Evolutionary conservation across 768 basidiomycete species (phyloP).

Genomic region (Psilocybe cyanescens): DNA sequence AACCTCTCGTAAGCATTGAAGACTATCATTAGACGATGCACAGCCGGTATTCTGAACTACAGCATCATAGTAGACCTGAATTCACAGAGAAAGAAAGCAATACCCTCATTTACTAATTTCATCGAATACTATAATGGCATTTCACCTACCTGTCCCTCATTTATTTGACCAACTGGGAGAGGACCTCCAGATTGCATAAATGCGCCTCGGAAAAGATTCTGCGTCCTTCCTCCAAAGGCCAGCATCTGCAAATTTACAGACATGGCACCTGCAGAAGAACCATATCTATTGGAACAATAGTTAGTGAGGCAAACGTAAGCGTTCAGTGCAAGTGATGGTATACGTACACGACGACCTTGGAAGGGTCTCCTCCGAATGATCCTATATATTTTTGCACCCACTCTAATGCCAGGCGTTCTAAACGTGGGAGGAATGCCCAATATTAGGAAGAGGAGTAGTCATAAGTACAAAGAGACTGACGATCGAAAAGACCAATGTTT

Average conservation of each 20-base stretch:
- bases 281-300: constrained; percentile 35
- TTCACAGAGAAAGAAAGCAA: too few species aligned
- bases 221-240: constrained; percentile 37
- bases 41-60: constrained; percentile 44
- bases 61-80: constrained; percentile 28
- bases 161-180: constrained; percentile 15
- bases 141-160: constrained; percentile 13
- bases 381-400: constrained; percentile 67
- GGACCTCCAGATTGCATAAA: constrained; percentile 51
- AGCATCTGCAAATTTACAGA: constrained; percentile 46
- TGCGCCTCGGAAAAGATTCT: constrained; percentile 44
- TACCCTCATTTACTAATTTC: too few species aligned
- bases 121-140: too few species aligned
- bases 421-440: neutral
- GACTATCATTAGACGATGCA: constrained; percentile 32
- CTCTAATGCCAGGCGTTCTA: constrained; percentile 56
- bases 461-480: constrained; percentile 23
- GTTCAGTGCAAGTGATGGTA: neutral
- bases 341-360: constrained; percentile 51
- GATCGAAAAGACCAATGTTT: constrained; percentile 55
- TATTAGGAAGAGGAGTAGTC: neutral
- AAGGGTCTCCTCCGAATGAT: constrained; percentile 66
- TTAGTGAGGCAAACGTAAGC: neutral
- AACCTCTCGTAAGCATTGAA: constrained; percentile 46
- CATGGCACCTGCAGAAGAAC: constrained; percentile 59